phyloP scores from a whole-genome alignment of 164 flowering plant genomes.

The Nelumbo lutea region DNA sequence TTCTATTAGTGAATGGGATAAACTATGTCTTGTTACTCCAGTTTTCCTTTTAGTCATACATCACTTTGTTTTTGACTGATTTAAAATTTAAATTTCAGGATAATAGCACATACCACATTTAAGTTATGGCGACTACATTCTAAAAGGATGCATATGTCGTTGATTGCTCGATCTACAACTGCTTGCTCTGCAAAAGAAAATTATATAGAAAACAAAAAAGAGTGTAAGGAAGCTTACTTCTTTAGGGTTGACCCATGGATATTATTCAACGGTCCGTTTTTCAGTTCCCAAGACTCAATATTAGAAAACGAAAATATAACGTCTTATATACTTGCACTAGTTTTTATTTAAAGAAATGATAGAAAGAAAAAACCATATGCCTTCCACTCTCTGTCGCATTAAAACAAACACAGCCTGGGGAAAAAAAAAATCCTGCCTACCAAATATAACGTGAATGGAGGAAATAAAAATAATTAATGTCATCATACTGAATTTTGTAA shows the following conservation, averaged over 20 bases:
- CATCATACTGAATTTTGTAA: not conserved
- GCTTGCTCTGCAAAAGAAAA: conserved; percentile 56
- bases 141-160: conserved; percentile 81
- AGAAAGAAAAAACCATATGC: no score
- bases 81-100: not conserved
- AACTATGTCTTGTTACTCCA: no score
- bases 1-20: not conserved
- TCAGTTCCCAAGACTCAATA: no score
- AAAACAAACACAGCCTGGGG: not conserved
- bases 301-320: no score
- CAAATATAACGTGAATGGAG: no score
- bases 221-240: not conserved
- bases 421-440: no score
- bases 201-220: not conserved
- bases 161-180: conserved; percentile 46
- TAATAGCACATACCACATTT: conserved; percentile 60
- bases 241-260: not conserved
- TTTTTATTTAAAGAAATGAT: no score
- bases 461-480: no score
- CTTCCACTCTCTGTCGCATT: no score
- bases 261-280: not conserved
- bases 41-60: no score
- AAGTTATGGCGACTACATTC: conserved; percentile 93
- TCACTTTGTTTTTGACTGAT: no score
- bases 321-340: no score